phyloP scores from a whole-genome alignment of 129 eudicot genomes.

The Chrysanthemum makinoi region DNA sequence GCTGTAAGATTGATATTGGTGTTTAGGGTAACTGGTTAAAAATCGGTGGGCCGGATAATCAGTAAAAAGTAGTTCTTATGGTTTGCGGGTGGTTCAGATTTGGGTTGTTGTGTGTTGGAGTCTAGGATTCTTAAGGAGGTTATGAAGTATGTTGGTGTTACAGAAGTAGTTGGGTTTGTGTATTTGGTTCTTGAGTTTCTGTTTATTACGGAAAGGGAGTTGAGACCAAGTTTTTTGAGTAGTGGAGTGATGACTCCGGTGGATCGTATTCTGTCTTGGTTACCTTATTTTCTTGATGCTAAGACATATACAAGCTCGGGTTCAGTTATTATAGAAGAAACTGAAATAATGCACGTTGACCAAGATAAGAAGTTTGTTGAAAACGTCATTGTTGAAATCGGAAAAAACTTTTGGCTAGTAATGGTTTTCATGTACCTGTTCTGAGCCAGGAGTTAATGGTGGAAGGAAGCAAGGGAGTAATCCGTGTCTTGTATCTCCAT shows the following conservation, averaged over 20 bases:
- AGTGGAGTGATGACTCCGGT: conserved; percentile 42
- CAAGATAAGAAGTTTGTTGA: conserved; percentile 25
- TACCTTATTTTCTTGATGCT: conserved; percentile 68
- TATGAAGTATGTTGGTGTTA: conserved; percentile 36
- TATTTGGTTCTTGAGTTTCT: conserved; percentile 59
- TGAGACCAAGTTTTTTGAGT: conserved; percentile 38
- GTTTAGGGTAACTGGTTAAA: too few relatives aligned
- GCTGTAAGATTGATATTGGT: conserved; percentile 38
- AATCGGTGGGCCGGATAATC: too few relatives aligned
- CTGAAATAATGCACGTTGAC: conserved; percentile 16
- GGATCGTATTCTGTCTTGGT: conserved; percentile 67
- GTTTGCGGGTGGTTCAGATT: conserved; percentile 53
- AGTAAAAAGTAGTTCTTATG: too few relatives aligned
- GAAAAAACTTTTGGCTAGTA: conserved; percentile 35
- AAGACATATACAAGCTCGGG: conserved; percentile 22
- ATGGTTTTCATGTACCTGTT: conserved; percentile 40
- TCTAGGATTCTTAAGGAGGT: conserved; percentile 54
- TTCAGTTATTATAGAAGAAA: conserved; percentile 19
- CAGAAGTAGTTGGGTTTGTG: conserved; percentile 64
- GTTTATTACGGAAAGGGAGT: conserved; percentile 39
- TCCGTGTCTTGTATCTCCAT: conserved; percentile 61
- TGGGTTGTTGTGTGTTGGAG: conserved; percentile 32
- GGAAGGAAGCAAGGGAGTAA: conserved; percentile 34
- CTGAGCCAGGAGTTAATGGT: conserved; percentile 31
- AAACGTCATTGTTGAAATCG: conserved; percentile 23